Evolutionary conservation across 2,329 filamentous ascomycete genomes (phyloP).

Genomic region (Exophiala lecanii-corni): DNA sequence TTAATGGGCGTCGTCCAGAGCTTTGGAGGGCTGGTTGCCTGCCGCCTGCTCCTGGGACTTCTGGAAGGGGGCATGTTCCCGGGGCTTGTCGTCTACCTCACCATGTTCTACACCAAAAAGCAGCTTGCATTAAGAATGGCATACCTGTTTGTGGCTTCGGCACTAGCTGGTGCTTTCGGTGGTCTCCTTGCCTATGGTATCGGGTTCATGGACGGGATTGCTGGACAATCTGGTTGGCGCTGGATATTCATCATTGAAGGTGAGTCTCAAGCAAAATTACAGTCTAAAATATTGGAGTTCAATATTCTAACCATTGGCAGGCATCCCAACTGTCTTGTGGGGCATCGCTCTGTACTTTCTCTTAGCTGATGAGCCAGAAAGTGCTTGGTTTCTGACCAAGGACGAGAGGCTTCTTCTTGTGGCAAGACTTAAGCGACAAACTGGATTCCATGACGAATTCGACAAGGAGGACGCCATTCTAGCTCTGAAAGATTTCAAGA

Average conservation of each 20-base stretch:
- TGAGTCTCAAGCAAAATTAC: too few species aligned
- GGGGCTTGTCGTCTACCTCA: constrained; percentile 40
- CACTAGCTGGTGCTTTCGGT: constrained; percentile 47
- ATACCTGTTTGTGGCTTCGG: constrained; percentile 42
- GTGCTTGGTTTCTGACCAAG: constrained; percentile 37
- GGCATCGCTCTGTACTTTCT: constrained; percentile 39
- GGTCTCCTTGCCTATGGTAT: constrained; percentile 50
- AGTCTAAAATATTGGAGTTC: too few species aligned
- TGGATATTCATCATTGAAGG: constrained; percentile 54
- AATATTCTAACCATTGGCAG: constrained; percentile 39
- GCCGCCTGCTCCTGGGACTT: constrained; percentile 36
- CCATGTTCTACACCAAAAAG: constrained; percentile 42
- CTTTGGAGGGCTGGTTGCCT: constrained; percentile 39
- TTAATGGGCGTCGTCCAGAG: constrained; percentile 44
- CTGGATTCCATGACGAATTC: constrained; percentile 46
- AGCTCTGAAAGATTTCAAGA: constrained; percentile 69
- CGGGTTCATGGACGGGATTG: constrained; percentile 47
- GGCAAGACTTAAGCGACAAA: constrained; percentile 44
- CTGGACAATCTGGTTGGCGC: constrained; percentile 43
- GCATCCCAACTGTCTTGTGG: constrained; percentile 41
- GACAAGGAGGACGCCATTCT: constrained; percentile 60
- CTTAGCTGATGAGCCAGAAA: constrained; percentile 42
- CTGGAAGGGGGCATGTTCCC: constrained; percentile 39
- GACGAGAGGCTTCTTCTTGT: constrained; percentile 52
- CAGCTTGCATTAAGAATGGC: constrained; percentile 41